Base-by-base conservation (phyloP, 2,329 filamentous ascomycete species). In the Colletotrichum theobromicola region DNA sequence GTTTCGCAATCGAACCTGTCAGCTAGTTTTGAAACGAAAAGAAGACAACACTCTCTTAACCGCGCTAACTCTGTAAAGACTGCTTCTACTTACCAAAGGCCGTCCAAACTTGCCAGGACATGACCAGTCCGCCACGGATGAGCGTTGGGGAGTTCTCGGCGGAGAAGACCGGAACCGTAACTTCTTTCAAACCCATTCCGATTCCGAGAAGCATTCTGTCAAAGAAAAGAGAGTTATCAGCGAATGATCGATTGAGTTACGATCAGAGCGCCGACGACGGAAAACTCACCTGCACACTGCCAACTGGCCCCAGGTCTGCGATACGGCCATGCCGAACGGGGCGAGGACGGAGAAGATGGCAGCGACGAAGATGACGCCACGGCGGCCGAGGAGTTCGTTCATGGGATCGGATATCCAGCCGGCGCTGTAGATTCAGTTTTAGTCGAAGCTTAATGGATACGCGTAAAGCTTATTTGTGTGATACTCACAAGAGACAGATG, bases 291-390 rank as follows among this genome's bases (percentile, higher is more conserved):
- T 89, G 69, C 85, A 87, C n/a, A 87, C 83, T 53, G 91, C 86
- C 4, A 93, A 84, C 78, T 93, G 86, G 10, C 81, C 82, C 90
- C 91, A 94, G 42, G 82, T 90, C 76, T 92, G 90, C 10, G 87
- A 87, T 18, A 90, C 78, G 0, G 88, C 92, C 76, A 88, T 90
- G 28, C 92, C 91, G 77, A 94, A 90, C 2, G 90, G 89, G 2
- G 91, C 84, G 13, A 93, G 78, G 2, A 93, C 83, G 77, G 90
- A 93, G 80, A 94, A 92, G 77, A 92, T 83, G 15, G 89, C 90
- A 8, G 88, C 88, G 60, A 92, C 80, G 79, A 93, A 93, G 75
- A 94, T 94, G 60, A 90, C 89, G 13, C 91, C 90, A 66, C 91
- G 89, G 50, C 92, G 90, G 46, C 91, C 92, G 32, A 91, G 77